Evolutionary conservation across 2,329 filamentous ascomycete species (phyloP).

Genomic region (Epichloe glyceriae): DNA sequence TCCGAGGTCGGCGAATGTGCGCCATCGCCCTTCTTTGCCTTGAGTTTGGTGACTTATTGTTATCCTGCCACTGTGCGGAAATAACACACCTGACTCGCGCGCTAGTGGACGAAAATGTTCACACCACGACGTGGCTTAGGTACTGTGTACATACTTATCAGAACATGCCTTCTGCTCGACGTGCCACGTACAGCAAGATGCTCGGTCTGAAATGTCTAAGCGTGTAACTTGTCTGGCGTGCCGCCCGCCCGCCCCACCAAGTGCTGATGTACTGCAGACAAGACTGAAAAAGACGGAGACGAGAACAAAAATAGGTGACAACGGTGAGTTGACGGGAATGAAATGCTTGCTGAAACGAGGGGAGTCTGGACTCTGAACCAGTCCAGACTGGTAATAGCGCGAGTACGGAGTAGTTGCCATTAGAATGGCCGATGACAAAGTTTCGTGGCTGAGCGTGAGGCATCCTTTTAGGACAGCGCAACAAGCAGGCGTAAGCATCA

Average conservation of each 20-base stretch:
- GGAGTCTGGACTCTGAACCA: not conserved
- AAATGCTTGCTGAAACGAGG: not conserved
- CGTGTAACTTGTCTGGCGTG: too few species aligned
- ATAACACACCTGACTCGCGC: conserved; percentile 1
- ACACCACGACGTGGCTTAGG: not conserved
- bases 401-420: not conserved
- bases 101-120: not conserved
- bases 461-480: not conserved
- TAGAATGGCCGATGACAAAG: not conserved
- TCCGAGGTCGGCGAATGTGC: conserved; percentile 7
- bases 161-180: too few species aligned
- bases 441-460: conserved; percentile 1
- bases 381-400: not conserved
- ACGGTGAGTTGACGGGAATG: not conserved
- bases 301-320: too few species aligned
- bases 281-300: too few species aligned
- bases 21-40: not conserved
- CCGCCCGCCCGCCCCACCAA: too few species aligned
- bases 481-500: not conserved
- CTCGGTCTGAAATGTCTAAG: too few species aligned
- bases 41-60: not conserved
- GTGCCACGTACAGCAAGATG: too few species aligned
- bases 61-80: not conserved
- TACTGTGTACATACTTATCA: not conserved
- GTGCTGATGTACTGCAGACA: too few species aligned